Evolutionary conservation across 1,284 basidiomycete genomes (phyloP), one percentile per base, ranked within the genome.

Genomic region (Neolentinus lepideus): DNA sequence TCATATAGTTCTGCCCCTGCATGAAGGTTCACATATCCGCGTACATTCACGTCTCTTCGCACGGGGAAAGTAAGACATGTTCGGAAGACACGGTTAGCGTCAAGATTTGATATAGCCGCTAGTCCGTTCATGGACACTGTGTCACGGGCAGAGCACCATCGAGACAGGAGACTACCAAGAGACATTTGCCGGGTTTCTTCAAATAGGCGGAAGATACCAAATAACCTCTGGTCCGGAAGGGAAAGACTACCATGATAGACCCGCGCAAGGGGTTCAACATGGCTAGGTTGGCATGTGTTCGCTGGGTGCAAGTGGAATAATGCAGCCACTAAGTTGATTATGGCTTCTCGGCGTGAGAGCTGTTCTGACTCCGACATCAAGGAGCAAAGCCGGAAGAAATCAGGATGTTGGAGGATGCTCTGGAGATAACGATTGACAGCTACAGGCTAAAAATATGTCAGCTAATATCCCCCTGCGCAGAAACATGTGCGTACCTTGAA

Each of bases 221-320:
- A 70, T 1, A 97, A 70, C 51, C 74, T 76, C 16, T 79, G 76
- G 66, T 97, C 94, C 0, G 84, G 64, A 0, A 58, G 56, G 0
- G 81, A 80, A 29, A 89, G 67, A 0, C 88, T 88, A 1, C 90
- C 94, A 2, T 79, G 71, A 66, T 97, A 97, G 1, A 94, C 70
- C 6, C 70, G 72, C 29, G 90, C 69, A 26, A 96, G 74, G 1
- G 91, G 89, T 54, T 89, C 83, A 52, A 95, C 71, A 61, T 94
- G 90, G 9, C 83, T 85, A 8, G 86, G 78, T 65, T 94, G 92
- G 63, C 90, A 92, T 1, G 92, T 87, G 61, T 91, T 91, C 19
- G 77, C 71, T 0, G 92, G 88, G 63, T 92, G 84, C 12, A 85
- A 76, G 55, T 79, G 68, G 73, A 94, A 95, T 2, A 95, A 74